Evolutionary conservation across 2,329 filamentous ascomycete genomes (phyloP).

Genomic region (Fusarium devonianum): DNA sequence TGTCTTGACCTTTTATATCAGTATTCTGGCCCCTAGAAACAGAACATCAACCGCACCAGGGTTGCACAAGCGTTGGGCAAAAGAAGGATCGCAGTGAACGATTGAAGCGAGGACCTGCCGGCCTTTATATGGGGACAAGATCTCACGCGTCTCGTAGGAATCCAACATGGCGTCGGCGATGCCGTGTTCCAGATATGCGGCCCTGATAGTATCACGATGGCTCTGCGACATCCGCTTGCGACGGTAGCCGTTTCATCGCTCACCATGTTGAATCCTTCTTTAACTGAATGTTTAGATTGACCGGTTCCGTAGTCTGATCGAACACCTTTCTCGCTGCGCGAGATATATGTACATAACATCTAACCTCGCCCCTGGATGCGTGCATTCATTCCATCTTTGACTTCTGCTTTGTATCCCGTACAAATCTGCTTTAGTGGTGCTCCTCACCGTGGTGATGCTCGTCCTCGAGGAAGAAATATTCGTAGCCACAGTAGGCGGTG

Average conservation of each 20-base stretch:
- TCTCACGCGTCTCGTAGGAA: neutral
- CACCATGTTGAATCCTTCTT: constrained; percentile 18
- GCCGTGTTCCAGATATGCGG: neutral
- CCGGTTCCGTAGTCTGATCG: constrained; percentile 27
- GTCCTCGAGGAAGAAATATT: constrained; percentile 84
- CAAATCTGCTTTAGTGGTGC: constrained; percentile 55
- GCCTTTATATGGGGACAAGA: neutral
- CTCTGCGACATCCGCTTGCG: too few species aligned
- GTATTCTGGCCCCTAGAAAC: too few species aligned
- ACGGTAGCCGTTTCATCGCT: too few species aligned
- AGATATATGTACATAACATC: constrained; percentile 40
- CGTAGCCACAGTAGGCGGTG: constrained; percentile 85
- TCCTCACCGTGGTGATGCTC: constrained; percentile 67
- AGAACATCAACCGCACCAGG: too few species aligned
- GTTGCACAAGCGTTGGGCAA: too few species aligned
- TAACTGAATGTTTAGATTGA: too few species aligned
- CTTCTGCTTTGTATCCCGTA: constrained; percentile 19
- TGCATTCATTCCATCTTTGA: constrained; percentile 18
- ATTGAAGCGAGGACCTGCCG: neutral
- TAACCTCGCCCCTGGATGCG: constrained; percentile 6
- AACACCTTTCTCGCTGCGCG: constrained; percentile 24
- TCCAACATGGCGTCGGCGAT: neutral
- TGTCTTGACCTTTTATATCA: too few species aligned
- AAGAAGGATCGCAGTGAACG: too few species aligned
- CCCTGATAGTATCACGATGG: too few species aligned